phyloP scores from a whole-genome alignment of 805 yeast genomes.

The Yarrowia sp. region DNA sequence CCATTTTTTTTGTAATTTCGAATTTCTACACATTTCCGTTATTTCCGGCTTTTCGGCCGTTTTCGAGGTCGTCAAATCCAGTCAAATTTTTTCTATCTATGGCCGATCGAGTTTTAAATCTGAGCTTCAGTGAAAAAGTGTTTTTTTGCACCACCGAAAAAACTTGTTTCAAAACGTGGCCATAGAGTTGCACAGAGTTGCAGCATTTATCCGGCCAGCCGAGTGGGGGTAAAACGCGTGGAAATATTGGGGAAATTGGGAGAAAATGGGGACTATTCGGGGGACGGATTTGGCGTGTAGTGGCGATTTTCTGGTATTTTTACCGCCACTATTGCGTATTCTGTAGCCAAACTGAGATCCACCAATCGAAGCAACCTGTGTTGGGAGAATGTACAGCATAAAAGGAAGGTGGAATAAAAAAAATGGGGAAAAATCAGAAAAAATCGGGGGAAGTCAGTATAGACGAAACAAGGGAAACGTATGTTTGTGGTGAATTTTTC shows the following conservation, averaged over 20 bases:
- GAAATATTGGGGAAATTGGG: neutral
- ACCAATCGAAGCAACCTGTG: too few species aligned
- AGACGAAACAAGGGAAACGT: too few species aligned
- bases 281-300: too few species aligned
- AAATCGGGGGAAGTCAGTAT: neutral
- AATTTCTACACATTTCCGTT: too few species aligned
- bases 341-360: too few species aligned
- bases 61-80: too few species aligned
- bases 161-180: conserved; percentile 14
- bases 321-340: neutral
- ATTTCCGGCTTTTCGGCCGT: too few species aligned
- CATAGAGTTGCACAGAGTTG: neutral
- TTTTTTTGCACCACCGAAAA: neutral
- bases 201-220: neutral
- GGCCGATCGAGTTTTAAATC: neutral
- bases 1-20: too few species aligned
- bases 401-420: neutral
- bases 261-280: neutral
- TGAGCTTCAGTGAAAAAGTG: too few species aligned
- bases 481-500: too few species aligned
- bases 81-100: too few species aligned
- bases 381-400: neutral
- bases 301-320: neutral
- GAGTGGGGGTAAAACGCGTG: neutral
- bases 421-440: neutral